Conservation (phyloP, 208 protist genomes). For the Porcisia hertigi region DNA sequence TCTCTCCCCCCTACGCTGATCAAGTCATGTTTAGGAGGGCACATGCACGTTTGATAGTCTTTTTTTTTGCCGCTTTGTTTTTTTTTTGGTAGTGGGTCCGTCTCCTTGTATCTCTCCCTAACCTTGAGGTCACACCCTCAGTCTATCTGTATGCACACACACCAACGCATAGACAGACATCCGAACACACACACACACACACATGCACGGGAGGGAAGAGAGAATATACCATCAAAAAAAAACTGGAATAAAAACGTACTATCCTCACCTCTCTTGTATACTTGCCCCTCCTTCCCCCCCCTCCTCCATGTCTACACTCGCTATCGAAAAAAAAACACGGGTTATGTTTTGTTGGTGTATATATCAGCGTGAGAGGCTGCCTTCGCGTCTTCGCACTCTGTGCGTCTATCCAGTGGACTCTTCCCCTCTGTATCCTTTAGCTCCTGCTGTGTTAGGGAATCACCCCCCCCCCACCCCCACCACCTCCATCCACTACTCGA, state of each 20-base stretch:
- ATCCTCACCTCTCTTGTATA: no score
- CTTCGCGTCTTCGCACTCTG: not conserved
- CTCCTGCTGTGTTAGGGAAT: not conserved
- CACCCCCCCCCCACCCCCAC: not conserved
- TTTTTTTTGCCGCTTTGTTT: not conserved
- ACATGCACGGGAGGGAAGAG: no score
- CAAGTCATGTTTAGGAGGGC: no score
- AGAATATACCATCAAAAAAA: no score
- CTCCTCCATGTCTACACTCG: not conserved
- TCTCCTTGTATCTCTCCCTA: not conserved
- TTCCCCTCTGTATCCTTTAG: not conserved
- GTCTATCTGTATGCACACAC: not conserved
- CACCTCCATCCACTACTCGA: not conserved
- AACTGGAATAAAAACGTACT: no score
- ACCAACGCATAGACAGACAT: not conserved
- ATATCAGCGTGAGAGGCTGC: not conserved
- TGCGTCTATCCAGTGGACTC: not conserved
- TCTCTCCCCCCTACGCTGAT: no score
- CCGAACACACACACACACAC: not conserved
- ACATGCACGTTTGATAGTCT: not conserved
- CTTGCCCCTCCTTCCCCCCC: not conserved
- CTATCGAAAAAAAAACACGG: not conserved
- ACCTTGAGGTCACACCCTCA: not conserved
- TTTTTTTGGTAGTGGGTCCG: not conserved
- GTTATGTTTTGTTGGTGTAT: not conserved